Evolutionary conservation across 2,329 filamentous ascomycete genomes (phyloP), one percentile per base, ranked within the genome.

Genomic region (Cytospora leucostoma): DNA sequence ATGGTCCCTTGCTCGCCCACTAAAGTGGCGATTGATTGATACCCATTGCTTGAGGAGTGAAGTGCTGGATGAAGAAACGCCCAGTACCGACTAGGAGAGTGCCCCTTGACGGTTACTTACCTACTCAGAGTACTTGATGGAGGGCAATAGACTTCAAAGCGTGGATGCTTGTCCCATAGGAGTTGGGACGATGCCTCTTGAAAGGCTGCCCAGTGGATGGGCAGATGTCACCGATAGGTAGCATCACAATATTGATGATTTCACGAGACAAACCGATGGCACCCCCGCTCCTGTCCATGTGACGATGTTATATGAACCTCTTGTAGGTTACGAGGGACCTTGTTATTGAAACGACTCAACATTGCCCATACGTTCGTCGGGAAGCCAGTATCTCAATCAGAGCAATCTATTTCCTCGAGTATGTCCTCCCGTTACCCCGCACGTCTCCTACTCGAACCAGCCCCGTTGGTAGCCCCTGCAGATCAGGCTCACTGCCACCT

Each of bases 1-100:
- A 78, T 68, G 65, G 79, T 60, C 67, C 73, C 40, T 78, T 80
- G 69, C 72, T 73, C 65, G 70, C 74, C 65, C 79, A 82, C 68
- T 82, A 80, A 74, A 61, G 40, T 33, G 38, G 57, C 51, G 56
- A 38, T 59, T 56, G 47, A 59, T 59, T 59, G 63, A 63, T 65
- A 63, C 63, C 62, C 62, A 40, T 60, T 59, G 56, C 56, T 59
- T 56, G 38, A 62, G 15, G 32, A 61, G 2, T 27, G 54, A 38
- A 55, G 3, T 55, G n/a, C 33, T 37, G 59, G 33, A 37, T 61
- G 17, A 44, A n/a, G 40, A n/a, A 44, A 19, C 6, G 17, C 17
- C 17, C 40, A 44, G 40, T 44, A 19, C 40, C 40, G 40, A 40
- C 38, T 47, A 21, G 44, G n/a, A 47, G 44, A 47, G 12, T 5